These are phyloP conservation scores for Rhodosporidiobolus odoratus DNA, from an alignment of 768 basidiomycete species.

Conservation along the genomic window DNA sequence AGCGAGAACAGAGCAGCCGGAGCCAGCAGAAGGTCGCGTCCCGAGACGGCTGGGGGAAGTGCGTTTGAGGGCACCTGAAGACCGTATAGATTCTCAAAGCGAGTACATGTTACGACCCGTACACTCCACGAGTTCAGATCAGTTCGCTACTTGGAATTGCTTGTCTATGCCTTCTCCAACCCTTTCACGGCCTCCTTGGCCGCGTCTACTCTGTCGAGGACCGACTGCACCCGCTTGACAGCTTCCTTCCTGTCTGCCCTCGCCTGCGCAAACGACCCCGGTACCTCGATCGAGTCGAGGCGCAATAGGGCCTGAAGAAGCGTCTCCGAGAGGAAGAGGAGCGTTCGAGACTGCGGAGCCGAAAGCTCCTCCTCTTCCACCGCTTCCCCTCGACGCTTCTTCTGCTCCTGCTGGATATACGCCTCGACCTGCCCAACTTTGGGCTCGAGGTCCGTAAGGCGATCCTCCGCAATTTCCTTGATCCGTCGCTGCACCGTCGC, in stretches of 20 bases:
- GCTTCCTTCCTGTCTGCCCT: slow-evolving; percentile 75
- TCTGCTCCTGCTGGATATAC: slow-evolving; percentile 31
- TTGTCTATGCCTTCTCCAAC: background rate
- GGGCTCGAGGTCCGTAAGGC: slow-evolving; percentile 25
- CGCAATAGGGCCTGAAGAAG: slow-evolving; percentile 81
- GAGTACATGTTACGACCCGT: too few species aligned
- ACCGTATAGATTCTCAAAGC: too few species aligned
- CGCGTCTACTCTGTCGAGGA: slow-evolving; percentile 72
- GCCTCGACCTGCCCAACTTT: slow-evolving; percentile 28
- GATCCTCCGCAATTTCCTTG: slow-evolving; percentile 14
- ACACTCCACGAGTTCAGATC: too few species aligned
- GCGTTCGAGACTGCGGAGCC: slow-evolving; percentile 46
- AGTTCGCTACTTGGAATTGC: too few species aligned
- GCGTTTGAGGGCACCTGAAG: too few species aligned
- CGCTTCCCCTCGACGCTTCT: slow-evolving; percentile 37
- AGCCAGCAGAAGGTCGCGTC: too few species aligned
- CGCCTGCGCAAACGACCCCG: slow-evolving; percentile 70
- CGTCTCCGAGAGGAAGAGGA: slow-evolving; percentile 60
- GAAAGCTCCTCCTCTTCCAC: slow-evolving; percentile 51
- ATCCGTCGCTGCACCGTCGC: slow-evolving; percentile 18
- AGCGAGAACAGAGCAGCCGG: too few species aligned
- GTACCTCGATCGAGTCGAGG: slow-evolving; percentile 72
- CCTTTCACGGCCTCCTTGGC: slow-evolving; percentile 54
- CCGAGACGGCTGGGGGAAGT: too few species aligned
- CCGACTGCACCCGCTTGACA: slow-evolving; percentile 74